These are phyloP conservation scores for Starmerella stigmatis DNA, from an alignment of 805 yeast genomes.

Conservation along the genomic window DNA sequence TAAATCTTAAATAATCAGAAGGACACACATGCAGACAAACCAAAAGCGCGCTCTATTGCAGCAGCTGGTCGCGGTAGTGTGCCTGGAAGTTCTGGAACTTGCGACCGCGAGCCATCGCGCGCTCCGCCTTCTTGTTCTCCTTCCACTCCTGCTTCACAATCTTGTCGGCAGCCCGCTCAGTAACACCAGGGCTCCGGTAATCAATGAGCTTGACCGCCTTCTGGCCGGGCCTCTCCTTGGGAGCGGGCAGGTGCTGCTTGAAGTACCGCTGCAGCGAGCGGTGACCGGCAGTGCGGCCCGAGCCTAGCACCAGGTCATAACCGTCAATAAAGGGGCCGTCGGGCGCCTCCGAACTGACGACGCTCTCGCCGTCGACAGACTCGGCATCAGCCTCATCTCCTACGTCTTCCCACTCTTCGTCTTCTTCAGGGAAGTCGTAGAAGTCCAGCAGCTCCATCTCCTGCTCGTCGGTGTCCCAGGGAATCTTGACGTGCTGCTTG, in stretches of 20 bases:
- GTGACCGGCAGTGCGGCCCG: slow-evolving; percentile 70
- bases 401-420: slow-evolving; percentile 33
- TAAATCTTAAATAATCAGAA: neutral
- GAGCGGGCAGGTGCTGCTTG: slow-evolving; percentile 52
- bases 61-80: slow-evolving; percentile 68
- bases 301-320: slow-evolving; percentile 57
- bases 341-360: slow-evolving; percentile 31
- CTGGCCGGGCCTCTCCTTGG: slow-evolving; percentile 49
- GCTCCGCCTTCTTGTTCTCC: slow-evolving; percentile 41
- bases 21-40: neutral
- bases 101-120: slow-evolving; percentile 39
- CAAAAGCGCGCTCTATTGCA: slow-evolving; percentile 30
- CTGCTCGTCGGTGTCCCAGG: slow-evolving; percentile 75
- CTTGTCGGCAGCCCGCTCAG: slow-evolving; percentile 28
- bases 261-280: slow-evolving; percentile 61
- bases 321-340: slow-evolving; percentile 41
- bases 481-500: slow-evolving; percentile 80
- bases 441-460: slow-evolving; percentile 64
- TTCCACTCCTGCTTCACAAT: slow-evolving; percentile 54
- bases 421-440: slow-evolving; percentile 71
- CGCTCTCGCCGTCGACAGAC: slow-evolving; percentile 15
- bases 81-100: slow-evolving; percentile 71
- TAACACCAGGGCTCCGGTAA: slow-evolving; percentile 41
- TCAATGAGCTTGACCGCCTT: slow-evolving; percentile 54
- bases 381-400: slow-evolving; percentile 27